These are phyloP conservation scores for Dichotomopilus funicola DNA, from an alignment of 2,329 filamentous ascomycete genomes.

Conservation along the genomic window DNA sequence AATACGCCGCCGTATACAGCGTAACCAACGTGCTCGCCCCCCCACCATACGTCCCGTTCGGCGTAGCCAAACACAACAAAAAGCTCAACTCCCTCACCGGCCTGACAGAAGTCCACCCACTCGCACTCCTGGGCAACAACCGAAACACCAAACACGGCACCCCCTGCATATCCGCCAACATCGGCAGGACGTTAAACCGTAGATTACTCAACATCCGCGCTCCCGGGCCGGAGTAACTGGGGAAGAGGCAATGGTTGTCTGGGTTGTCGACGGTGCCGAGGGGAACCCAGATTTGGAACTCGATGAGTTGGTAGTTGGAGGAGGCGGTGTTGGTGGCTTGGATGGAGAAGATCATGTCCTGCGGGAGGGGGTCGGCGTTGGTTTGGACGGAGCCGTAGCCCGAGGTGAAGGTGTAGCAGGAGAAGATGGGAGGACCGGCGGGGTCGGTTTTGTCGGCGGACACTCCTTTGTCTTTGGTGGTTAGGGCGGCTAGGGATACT, in stretches of 20 bases:
- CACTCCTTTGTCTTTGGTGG: neutral
- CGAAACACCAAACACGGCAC: neutral
- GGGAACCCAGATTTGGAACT: neutral
- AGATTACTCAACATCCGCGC: neutral
- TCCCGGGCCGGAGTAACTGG: neutral
- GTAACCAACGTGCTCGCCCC: neutral
- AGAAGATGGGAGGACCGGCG: neutral
- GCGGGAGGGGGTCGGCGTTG: neutral
- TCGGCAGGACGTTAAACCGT: neutral
- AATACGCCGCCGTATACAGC: neutral
- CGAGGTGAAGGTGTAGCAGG: neutral
- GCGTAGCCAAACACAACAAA: neutral
- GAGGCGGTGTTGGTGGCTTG: neutral
- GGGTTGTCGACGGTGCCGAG: neutral
- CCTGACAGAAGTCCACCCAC: neutral
- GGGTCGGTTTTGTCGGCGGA: neutral
- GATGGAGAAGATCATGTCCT: neutral
- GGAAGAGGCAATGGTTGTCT: neutral
- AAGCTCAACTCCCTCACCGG: neutral
- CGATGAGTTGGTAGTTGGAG: neutral
- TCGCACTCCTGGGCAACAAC: neutral
- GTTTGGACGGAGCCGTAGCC: neutral
- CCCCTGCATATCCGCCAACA: neutral
- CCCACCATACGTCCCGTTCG: neutral
- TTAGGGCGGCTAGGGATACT: neutral